Percentiles rank a stretch among this genome's conserved stretches.
These are phyloP conservation scores for Salix exigua DNA, from an alignment of 345 rosid species.

Conservation along the genomic window DNA sequence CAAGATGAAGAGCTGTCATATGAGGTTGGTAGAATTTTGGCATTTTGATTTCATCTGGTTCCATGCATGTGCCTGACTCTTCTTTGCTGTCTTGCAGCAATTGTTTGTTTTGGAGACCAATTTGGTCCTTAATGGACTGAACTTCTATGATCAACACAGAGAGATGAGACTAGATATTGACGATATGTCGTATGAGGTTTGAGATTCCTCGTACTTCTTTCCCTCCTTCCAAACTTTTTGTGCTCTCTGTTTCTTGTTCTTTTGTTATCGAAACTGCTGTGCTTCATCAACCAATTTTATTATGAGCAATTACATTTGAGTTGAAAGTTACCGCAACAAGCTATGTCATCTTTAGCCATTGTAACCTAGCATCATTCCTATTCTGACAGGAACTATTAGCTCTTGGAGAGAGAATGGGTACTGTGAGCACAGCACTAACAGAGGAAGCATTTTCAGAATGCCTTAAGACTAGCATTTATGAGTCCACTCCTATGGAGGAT, in stretches of 20 bases:
- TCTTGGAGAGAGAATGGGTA: slow-evolving; percentile 93
- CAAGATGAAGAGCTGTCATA: slow-evolving; percentile 74
- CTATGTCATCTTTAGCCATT: neutral
- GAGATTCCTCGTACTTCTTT: slow-evolving; percentile 12
- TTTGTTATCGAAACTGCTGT: neutral
- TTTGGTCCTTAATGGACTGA: slow-evolving; percentile 63
- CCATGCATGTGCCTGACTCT: slow-evolving; percentile 1
- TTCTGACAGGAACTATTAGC: slow-evolving; percentile 75
- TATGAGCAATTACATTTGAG: neutral
- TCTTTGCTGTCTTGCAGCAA: slow-evolving; percentile 55
- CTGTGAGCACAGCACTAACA: slow-evolving; percentile 85
- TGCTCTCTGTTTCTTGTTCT: neutral
- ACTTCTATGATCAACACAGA: slow-evolving; percentile 79
- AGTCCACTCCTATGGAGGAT: slow-evolving; percentile 32
- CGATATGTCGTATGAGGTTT: slow-evolving; percentile 95
- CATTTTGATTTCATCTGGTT: slow-evolving; percentile 2
- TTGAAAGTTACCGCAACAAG: neutral
- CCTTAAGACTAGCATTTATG: slow-evolving; percentile 53
- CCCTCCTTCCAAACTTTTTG: neutral
- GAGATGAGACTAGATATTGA: slow-evolving; percentile 97
- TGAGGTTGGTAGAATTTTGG: slow-evolving; percentile 51
- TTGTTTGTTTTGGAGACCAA: slow-evolving; percentile 74
- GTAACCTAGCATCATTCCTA: slow-evolving; percentile 5
- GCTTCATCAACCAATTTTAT: neutral
- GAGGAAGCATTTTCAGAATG: slow-evolving; percentile 79